A percentile compares a stretch with the other conserved stretches of the same genome.
Conservation (phyloP, 306 rosid species). For the Quercus mongolica region DNA sequence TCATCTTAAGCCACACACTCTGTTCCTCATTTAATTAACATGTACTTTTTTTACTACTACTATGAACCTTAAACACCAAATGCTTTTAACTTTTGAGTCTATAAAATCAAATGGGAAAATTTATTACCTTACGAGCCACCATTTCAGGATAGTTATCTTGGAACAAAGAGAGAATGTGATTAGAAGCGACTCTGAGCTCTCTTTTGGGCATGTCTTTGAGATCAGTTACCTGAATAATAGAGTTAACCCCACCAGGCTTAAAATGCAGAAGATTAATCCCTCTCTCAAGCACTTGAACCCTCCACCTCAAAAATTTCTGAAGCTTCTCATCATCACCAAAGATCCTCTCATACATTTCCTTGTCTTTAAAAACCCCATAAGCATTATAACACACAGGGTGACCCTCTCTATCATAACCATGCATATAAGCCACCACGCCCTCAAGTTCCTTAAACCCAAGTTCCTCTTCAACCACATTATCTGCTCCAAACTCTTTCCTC, state of each 20-base stretch:
- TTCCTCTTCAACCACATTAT: slow-evolving; percentile 62
- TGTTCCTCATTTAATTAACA: no score
- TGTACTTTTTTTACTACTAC: no score
- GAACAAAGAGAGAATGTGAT: slow-evolving; percentile 82
- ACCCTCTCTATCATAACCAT: slow-evolving; percentile 70
- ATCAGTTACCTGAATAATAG: slow-evolving; percentile 89
- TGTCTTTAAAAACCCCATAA: slow-evolving; percentile 74
- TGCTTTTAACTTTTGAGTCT: neutral
- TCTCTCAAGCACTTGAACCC: slow-evolving; percentile 87
- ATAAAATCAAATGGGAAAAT: neutral
- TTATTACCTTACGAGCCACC: slow-evolving; percentile 82
- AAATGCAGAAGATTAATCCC: slow-evolving; percentile 77
- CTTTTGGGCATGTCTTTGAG: slow-evolving; percentile 97
- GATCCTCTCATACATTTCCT: slow-evolving; percentile 73
- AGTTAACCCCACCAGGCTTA: slow-evolving; percentile 85
- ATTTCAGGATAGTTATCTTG: slow-evolving; percentile 97
- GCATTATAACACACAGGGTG: slow-evolving; percentile 97
- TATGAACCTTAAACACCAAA: neutral
- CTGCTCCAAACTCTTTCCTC: slow-evolving; percentile 76
- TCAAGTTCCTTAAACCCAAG: slow-evolving; percentile 90
- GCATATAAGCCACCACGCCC: slow-evolving; percentile 90
- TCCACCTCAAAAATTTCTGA: slow-evolving; percentile 82
- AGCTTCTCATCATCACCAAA: slow-evolving; percentile 94
- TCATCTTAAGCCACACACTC: no score
- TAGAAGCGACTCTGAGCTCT: slow-evolving; percentile 90